Base-by-base conservation (phyloP, 2,329 filamentous ascomycete genomes). In the Pseudopyricularia cyperi region DNA sequence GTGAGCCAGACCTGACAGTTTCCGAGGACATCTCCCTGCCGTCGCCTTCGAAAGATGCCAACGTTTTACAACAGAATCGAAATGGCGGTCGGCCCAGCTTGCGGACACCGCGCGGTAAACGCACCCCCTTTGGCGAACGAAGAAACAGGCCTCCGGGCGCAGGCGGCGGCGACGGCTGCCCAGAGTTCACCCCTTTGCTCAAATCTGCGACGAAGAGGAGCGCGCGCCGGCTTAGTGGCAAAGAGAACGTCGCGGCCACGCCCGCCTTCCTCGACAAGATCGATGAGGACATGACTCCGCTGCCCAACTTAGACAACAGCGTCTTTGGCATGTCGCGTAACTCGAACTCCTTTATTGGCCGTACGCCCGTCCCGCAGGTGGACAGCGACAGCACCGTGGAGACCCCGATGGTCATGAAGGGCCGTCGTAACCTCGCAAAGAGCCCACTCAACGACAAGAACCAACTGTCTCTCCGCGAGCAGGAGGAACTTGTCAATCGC, bases 161-260 rank as follows among this genome's bases (percentile, higher is more conserved):
- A 42, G 78, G 74, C 46, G 80, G 79, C 52, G 80, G 79, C 52
- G 39, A 19, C 39, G 39, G 17, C n/a, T n/a, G n/a, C 17, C 83
- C 82, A 59, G 94, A 98, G 62, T 98, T 98, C 66, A 98, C 93
- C 0, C 93, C 94, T 0, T 72, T 98, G 59, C 80, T 98, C 64
- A 95, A 95, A 67, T 89, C 72, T 24, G 82, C 77, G n/a, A 84
- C 79, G 63, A 75, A 71, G 74, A 90, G 74, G 72, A 89, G 72
- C 76, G 86, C 72, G 71, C 83, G 73, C 67, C 78, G 69, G 56
- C 77, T 64, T 64, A 70, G 64, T 58, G 80, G 77, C 64, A 85
- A 77, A 65, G 80, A 77, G 67, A 85, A 81, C 66, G 73, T 74
- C 46, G 73, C 72, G 14, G 70, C 76, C 19, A 76, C 79, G 55